Evolutionary conservation across 306 rosid genomes (phyloP), one percentile per base, ranked within the genome.

Genomic region (Lagenaria siceraria): DNA sequence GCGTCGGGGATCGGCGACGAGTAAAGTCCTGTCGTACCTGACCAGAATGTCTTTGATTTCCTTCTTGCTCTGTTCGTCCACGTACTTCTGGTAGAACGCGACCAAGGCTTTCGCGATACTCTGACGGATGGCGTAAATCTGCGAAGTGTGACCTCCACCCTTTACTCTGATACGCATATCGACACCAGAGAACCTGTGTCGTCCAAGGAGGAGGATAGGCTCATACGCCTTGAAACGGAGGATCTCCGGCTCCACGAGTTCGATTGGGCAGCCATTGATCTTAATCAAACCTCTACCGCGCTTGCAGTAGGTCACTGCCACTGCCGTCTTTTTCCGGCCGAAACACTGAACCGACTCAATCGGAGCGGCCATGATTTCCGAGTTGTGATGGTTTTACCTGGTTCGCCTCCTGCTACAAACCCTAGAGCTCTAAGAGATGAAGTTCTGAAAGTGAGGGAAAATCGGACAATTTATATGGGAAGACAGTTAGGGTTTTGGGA

Each of bases 51-150:
- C 96, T 84, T 90, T 92, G 46, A 93, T 93, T 81, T 93, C 98
- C 87, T 89, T 93, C 90, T 93, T 93, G 80, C 91, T 90, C 85
- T 93, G 98, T 33, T 93, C 98, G 29, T 93, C 98, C 0, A 93
- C 96, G 21, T 78, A 93, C 83, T 93, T 93, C 88, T 93, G 98
- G 85, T 90, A 90, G 74, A 69, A 93, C 3, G 98, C 96, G 0
- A 93, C 95, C 4, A 93, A 84, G 0, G 98, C 98, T 63, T 90
- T 92, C 0, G 96, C 94, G 0, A 92, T 90, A 79, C 98, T 92
- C 83, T 92, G 98, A 1, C 98, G 82, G 10, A 90, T 90, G 19
- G 96, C 96, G 78, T 92, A 92, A 49, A 90, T 92, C 89, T 92
- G 96, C 0, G 98, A 90, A 8, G 90, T 90, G 88, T 90, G 90